phyloP scores from a whole-genome alignment of 2,329 filamentous ascomycete species.

The Calonectria crousiana region DNA sequence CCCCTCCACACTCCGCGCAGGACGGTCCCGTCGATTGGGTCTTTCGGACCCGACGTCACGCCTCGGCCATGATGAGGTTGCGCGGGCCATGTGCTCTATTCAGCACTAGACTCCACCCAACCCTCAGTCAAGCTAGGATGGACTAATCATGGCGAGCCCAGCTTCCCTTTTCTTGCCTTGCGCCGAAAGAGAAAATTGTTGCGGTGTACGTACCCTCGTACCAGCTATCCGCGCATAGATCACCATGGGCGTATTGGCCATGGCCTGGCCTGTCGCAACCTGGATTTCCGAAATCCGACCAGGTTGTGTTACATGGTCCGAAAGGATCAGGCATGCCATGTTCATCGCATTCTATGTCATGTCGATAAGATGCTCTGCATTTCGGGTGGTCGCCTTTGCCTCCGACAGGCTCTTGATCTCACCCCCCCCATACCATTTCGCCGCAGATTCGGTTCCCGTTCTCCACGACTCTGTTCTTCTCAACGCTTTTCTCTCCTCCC shows the following conservation, averaged over 20 bases:
- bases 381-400: slow-evolving; percentile 7
- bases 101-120: slow-evolving; percentile 17
- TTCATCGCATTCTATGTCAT: slow-evolving; percentile 7
- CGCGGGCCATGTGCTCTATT: slow-evolving; percentile 10
- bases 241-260: background rate
- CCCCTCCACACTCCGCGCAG: slow-evolving; percentile 4
- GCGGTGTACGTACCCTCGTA: background rate
- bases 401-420: background rate
- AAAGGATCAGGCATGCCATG: background rate
- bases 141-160: slow-evolving; percentile 3
- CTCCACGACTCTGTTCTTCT: background rate
- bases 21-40: slow-evolving; percentile 7
- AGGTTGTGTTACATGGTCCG: background rate
- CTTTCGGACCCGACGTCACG: background rate
- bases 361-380: slow-evolving; percentile 16
- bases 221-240: background rate
- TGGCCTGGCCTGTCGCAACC: background rate
- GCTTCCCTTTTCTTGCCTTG: background rate
- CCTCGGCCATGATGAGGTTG: background rate
- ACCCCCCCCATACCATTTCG: background rate
- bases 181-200: background rate
- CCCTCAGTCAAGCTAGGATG: background rate
- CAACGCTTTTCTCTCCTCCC: background rate
- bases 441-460: background rate
- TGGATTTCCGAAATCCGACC: slow-evolving; percentile 18